Percentiles rank a stretch among this genome's conserved stretches.
Evolutionary conservation across 331 rosid species (phyloP).

Genomic region (Malus hybrid): DNA sequence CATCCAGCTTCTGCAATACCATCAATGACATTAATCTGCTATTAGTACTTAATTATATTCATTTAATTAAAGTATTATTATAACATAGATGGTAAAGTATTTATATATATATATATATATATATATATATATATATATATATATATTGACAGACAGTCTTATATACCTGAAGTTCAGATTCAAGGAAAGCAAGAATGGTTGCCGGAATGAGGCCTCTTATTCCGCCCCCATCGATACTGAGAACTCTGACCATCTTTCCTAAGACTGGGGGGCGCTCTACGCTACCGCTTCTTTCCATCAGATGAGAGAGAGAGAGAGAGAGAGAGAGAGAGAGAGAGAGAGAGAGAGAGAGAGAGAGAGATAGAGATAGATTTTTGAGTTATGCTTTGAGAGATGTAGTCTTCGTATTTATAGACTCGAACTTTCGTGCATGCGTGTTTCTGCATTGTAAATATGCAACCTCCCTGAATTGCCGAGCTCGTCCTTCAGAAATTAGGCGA

Average conservation of each 20-base stretch:
- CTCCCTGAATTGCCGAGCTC: background rate
- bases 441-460: background rate
- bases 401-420: background rate
- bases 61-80: too few species aligned
- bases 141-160: too few species aligned
- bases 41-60: too few species aligned
- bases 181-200: slow-evolving; percentile 23
- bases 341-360: background rate
- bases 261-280: background rate
- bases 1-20: slow-evolving; percentile 38
- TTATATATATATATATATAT: too few species aligned
- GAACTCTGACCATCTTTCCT: too few species aligned
- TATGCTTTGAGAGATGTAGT: background rate
- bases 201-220: slow-evolving; percentile 40
- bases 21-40: background rate
- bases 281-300: background rate
- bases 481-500: background rate
- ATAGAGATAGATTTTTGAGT: background rate
- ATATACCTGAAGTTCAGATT: slow-evolving; percentile 38
- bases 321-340: background rate
- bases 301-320: background rate
- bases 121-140: too few species aligned
- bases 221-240: slow-evolving; percentile 22
- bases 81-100: too few species aligned
- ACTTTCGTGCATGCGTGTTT: background rate